Conservation (phyloP, 225 moss, liverwort and hornwort genomes). For the Thuidium tamariscinum region DNA sequence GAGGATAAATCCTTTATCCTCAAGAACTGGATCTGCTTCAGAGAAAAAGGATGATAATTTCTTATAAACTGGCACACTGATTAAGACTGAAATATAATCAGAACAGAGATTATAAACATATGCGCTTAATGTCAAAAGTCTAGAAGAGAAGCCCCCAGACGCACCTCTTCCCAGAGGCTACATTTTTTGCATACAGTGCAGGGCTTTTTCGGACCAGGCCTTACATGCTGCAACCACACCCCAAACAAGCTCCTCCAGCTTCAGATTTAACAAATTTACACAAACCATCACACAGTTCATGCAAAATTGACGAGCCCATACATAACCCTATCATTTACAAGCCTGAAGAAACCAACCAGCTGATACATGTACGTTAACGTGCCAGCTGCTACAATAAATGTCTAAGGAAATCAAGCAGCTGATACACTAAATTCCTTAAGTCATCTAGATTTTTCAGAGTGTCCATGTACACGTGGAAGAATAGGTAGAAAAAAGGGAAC, state of each 20-base stretch:
- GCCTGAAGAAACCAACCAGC: not conserved
- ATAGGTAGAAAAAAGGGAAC: not conserved
- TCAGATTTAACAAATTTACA: not conserved
- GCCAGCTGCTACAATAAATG: not conserved
- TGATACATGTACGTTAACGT: not conserved
- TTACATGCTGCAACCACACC: conserved; percentile 37
- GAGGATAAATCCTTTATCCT: not conserved
- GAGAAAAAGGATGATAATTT: not conserved
- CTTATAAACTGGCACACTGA: not conserved
- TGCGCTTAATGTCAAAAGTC: not conserved
- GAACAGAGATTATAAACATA: not conserved
- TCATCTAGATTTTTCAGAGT: not conserved
- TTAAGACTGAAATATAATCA: not conserved
- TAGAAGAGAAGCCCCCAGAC: not conserved
- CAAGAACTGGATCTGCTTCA: not conserved
- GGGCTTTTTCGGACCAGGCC: conserved; percentile 3
- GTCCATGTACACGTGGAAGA: not conserved
- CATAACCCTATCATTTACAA: not conserved
- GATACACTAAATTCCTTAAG: not conserved
- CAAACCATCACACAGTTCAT: not conserved
- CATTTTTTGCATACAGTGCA: conserved; percentile 49
- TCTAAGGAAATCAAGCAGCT: not conserved
- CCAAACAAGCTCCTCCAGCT: not conserved
- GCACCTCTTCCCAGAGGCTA: conserved; percentile 59
- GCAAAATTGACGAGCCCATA: not conserved